Base-by-base conservation (phyloP, 106 monocot genomes). In the Dendrobium huoshanense region DNA sequence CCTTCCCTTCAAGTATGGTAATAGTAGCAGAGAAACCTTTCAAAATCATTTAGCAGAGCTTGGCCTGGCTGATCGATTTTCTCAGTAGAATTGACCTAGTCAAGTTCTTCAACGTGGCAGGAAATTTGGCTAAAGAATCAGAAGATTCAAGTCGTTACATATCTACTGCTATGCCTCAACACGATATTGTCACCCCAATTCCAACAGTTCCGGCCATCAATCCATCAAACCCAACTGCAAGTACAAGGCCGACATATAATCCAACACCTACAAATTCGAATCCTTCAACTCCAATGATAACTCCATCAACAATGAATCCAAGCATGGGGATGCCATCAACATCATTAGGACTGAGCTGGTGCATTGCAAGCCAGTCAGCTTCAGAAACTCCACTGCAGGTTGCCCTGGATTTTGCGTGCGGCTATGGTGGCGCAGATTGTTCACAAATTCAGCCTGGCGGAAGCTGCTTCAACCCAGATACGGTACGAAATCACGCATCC, bases 381-480 rank as follows among this genome's bases (percentile, higher is more conserved):
- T 87, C 90, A 4, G 79, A 89, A 75, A 83, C 95, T 10, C 85
- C 90, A 9, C 59, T 95, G 75, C 95, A 95, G 84, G 92, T 90
- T 11, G 92, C 95, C 42, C 85, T 92, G 25, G 95, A 92, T 67
- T 92, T 91, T 74, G 90, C 95, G 16, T 95, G 95, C 45, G 95
- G 95, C 15, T 91, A 89, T 55, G 95, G 95, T 9, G 89, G 91
- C 1, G 87, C 95, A 13, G 95, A 95, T 81, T 95, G 95, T 51
- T 89, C 92, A 0, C 81, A 82, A 16, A 95, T 95, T 77, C 87
- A 95, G 77, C 68, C 58, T 0, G 90, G 92, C 10, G 90, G 90
- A n/a, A 92, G 81, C 86, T 95, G 95, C 76, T 92, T 70, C 56
- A 81, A 86, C 75, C 95, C 95, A 5, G 67, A 92, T 58, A 92